phyloP scores from a whole-genome alignment of 176 grass and related monocot genomes.

The Juncus effusus region DNA sequence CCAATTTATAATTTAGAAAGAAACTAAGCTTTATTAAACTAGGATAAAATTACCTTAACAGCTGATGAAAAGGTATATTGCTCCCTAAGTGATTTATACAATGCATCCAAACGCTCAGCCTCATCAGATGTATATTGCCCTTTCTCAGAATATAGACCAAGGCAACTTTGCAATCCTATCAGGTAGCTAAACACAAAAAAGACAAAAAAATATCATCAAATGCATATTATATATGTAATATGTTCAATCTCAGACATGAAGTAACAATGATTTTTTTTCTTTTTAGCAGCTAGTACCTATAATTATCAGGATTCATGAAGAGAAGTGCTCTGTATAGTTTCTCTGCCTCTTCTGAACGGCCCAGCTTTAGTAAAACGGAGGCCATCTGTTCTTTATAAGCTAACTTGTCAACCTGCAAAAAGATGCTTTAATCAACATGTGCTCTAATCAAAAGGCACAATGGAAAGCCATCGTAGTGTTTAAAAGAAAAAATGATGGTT shows the following conservation, averaged over 20 bases:
- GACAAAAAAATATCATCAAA: neutral
- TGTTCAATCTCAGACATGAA: too few species aligned
- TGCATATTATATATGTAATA: too few species aligned
- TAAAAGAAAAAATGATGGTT: too few species aligned
- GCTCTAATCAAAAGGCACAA: conserved; percentile 7
- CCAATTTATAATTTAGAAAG: neutral
- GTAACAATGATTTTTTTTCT: too few species aligned
- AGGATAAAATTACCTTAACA: conserved; percentile 64
- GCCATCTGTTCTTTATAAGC: conserved; percentile 97
- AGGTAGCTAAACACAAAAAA: conserved; percentile 60
- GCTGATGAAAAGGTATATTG: conserved; percentile 90
- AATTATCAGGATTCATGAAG: conserved; percentile 99
- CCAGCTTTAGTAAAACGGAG: conserved; percentile 68
- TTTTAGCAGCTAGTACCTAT: conserved; percentile 44
- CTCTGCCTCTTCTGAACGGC: conserved; percentile 65
- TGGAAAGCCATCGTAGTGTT: conserved; percentile 1
- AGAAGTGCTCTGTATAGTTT: conserved; percentile 77
- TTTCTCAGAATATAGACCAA: conserved; percentile 76
- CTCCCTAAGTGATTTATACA: conserved; percentile 82
- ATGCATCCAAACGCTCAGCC: conserved; percentile 52
- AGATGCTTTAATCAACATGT: conserved; percentile 10
- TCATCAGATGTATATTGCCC: conserved; percentile 71
- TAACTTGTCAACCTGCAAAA: conserved; percentile 84
- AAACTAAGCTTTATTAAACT: neutral
- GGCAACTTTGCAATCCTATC: conserved; percentile 83